A percentile compares a stretch with the other conserved stretches of the same genome.
These are phyloP conservation scores for Albifimbria verrucaria DNA, from an alignment of 2,329 filamentous ascomycete genomes.

Conservation along the genomic window DNA sequence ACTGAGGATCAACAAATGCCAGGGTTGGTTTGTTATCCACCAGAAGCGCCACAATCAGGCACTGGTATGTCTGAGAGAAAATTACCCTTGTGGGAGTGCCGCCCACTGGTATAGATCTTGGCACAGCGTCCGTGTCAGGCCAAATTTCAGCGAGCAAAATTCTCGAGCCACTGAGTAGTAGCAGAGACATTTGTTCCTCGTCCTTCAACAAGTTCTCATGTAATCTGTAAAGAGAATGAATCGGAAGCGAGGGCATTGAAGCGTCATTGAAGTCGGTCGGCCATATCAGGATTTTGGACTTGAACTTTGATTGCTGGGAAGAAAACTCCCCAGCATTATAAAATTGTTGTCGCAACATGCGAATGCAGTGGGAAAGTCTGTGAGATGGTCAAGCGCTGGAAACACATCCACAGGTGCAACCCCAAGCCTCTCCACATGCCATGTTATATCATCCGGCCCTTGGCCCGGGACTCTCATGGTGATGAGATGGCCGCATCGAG, in stretches of 20 bases:
- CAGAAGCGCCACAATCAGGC: constrained; percentile 50
- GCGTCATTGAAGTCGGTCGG: constrained; percentile 47
- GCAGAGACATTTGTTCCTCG: constrained; percentile 37
- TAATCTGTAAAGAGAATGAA: constrained; percentile 46
- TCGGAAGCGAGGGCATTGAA: constrained; percentile 40
- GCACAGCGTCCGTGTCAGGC: constrained; percentile 40
- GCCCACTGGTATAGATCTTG: constrained; percentile 43
- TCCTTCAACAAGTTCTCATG: constrained; percentile 33
- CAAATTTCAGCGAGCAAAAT: constrained; percentile 54
- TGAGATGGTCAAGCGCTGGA: constrained; percentile 14
- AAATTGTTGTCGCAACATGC: constrained; percentile 24
- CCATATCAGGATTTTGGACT: constrained; percentile 45
- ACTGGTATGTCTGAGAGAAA: constrained; percentile 51
- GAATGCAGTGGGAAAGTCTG: constrained; percentile 9
- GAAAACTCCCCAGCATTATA: constrained; percentile 45
- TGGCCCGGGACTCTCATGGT: constrained; percentile 28
- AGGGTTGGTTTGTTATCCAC: constrained; percentile 43
- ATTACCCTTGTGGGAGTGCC: constrained; percentile 51
- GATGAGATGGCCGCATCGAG: constrained; percentile 49
- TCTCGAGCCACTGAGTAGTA: constrained; percentile 47
- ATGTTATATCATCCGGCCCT: constrained; percentile 17
- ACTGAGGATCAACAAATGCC: constrained; percentile 54
- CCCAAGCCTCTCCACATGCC: constrained; percentile 31
- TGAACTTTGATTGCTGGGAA: constrained; percentile 40
- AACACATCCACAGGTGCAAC: constrained; percentile 33